Evolutionary conservation across 1,284 basidiomycete genomes (phyloP).

Genomic region (Trichosporon ovoides): DNA sequence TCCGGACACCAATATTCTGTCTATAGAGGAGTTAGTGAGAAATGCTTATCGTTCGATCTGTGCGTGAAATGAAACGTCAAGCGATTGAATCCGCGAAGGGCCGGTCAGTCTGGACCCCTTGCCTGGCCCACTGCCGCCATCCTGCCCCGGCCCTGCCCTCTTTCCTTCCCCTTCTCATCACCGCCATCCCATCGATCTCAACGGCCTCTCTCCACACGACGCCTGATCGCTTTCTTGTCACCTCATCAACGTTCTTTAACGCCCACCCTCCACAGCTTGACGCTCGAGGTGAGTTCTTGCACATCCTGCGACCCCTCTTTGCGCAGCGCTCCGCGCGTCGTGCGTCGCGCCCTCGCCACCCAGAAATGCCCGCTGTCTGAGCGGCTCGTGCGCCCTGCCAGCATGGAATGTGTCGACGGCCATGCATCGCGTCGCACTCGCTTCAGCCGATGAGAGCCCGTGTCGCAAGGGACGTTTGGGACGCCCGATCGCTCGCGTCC

Average conservation of each 20-base stretch:
- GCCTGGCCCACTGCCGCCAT: too few relatives aligned
- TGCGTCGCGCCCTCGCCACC: neutral
- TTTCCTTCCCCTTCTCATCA: neutral
- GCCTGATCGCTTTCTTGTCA: constrained; percentile 1
- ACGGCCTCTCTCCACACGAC: neutral
- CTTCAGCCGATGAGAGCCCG: neutral
- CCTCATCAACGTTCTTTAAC: neutral
- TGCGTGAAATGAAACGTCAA: too few relatives aligned
- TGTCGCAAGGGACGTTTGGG: neutral
- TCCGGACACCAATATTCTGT: too few relatives aligned
- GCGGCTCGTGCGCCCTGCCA: neutral
- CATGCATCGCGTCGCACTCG: neutral
- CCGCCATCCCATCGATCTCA: neutral
- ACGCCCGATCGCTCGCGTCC: neutral
- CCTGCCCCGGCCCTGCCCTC: too few relatives aligned
- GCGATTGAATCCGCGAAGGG: neutral
- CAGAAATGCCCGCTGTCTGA: neutral
- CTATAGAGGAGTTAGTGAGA: too few relatives aligned
- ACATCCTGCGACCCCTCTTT: neutral
- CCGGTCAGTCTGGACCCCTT: neutral
- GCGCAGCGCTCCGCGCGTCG: neutral
- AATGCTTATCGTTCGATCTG: too few relatives aligned
- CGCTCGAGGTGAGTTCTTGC: neutral
- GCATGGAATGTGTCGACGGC: neutral
- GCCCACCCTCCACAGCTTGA: constrained; percentile 3